Percentiles rank a stretch among this genome's conserved stretches.
Conservation (phyloP, 1,284 basidiomycete genomes). For the Cutaneotrichosporon cutaneum region DNA sequence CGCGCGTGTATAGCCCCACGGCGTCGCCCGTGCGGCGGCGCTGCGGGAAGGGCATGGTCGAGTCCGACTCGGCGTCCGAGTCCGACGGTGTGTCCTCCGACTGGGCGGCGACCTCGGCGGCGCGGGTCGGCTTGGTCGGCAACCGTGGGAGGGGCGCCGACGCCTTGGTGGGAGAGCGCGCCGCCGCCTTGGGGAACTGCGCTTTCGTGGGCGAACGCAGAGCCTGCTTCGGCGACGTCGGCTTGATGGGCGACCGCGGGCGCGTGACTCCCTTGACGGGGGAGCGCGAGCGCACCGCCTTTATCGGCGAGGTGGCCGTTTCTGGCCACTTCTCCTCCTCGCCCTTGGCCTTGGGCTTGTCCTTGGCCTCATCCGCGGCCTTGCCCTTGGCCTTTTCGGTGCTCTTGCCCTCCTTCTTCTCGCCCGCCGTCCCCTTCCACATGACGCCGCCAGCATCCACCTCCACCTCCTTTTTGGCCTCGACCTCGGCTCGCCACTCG, state of each 20-base stretch:
- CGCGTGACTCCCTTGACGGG: neutral
- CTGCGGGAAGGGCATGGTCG: slow-evolving; percentile 22
- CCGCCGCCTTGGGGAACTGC: neutral
- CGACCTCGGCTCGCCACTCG: slow-evolving; percentile 70
- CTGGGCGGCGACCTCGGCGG: neutral
- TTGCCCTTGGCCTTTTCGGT: neutral
- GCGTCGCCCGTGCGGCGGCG: slow-evolving; percentile 52
- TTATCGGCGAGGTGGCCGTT: neutral
- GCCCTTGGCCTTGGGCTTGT: neutral
- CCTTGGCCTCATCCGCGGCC: slow-evolving; percentile 29
- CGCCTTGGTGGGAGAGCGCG: neutral
- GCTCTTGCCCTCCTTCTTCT: slow-evolving; percentile 36
- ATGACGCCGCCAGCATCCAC: slow-evolving; percentile 16
- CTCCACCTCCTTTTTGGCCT: slow-evolving; percentile 14
- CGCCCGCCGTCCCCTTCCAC: slow-evolving; percentile 43
- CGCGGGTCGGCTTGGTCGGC: neutral
- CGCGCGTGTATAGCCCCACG: slow-evolving; percentile 65
- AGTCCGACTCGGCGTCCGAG: neutral
- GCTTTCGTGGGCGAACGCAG: neutral
- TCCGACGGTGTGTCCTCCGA: neutral
- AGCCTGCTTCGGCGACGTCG: no score
- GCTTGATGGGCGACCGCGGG: slow-evolving; percentile 1
- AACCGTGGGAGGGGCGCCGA: neutral
- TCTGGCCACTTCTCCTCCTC: neutral
- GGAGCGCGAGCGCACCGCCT: neutral